Conservation (phyloP, 148 eudicot species). For the Rhododendron henanense region DNA sequence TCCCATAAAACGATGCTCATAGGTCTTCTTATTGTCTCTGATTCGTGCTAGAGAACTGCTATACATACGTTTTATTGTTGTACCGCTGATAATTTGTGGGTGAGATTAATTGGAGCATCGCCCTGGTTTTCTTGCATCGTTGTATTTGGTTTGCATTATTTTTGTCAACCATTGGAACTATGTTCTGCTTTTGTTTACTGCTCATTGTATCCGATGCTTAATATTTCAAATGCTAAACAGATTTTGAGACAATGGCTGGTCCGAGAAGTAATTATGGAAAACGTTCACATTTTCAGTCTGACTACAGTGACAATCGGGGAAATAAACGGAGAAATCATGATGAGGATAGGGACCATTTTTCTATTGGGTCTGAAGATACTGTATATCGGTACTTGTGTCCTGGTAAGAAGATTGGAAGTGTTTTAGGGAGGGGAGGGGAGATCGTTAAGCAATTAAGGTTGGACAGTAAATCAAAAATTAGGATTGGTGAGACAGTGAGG, state of each 20-base stretch:
- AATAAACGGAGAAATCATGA: conserved; percentile 70
- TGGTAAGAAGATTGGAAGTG: conserved; percentile 84
- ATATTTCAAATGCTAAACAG: conserved; percentile 5
- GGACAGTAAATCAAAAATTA: conserved; percentile 80
- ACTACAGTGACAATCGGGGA: conserved; percentile 65
- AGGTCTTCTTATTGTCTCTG: not conserved
- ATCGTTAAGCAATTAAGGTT: conserved; percentile 79
- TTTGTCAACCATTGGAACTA: not conserved
- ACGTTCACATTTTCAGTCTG: conserved; percentile 61
- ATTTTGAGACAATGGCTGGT: conserved; percentile 64
- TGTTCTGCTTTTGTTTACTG: not conserved
- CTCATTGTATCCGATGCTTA: not conserved
- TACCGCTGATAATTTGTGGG: not conserved
- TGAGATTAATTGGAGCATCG: not conserved
- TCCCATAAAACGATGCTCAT: not conserved
- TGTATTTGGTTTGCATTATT: not conserved
- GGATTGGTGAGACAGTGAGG: conserved; percentile 84
- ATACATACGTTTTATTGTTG: not conserved
- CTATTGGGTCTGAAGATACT: conserved; percentile 77
- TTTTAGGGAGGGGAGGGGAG: conserved; percentile 98
- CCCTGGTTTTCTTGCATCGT: not conserved
- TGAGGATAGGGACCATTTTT: conserved; percentile 53
- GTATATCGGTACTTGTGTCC: conserved; percentile 92
- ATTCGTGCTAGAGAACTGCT: not conserved
- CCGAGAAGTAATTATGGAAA: conserved; percentile 74